A percentile compares a stretch with the other conserved stretches of the same genome.
Conservation (phyloP, 768 basidiomycete species). For the Lactarius psammicola region DNA sequence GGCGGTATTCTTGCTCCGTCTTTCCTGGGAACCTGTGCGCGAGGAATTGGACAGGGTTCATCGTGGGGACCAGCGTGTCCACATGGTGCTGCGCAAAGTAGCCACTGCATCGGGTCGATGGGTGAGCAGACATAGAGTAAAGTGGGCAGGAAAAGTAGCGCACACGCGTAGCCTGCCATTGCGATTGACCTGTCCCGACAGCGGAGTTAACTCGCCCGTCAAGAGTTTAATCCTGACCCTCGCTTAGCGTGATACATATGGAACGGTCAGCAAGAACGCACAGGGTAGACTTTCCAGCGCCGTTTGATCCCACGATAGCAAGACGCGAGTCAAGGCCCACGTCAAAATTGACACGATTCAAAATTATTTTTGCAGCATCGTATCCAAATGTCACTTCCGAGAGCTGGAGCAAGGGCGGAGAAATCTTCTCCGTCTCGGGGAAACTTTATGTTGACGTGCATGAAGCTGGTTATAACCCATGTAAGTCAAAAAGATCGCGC, state of each 20-base stretch:
- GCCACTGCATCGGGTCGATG: conserved; percentile 47
- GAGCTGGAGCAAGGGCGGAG: conserved; percentile 91
- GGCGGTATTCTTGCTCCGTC: conserved; percentile 93
- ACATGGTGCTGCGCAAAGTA: conserved; percentile 97
- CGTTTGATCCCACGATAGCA: conserved; percentile 93
- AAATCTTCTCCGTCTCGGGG: conserved; percentile 96
- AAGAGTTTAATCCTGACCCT: conserved; percentile 79
- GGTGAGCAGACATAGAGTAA: conserved; percentile 14
- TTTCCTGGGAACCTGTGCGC: conserved; percentile 91
- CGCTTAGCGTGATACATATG: conserved; percentile 3
- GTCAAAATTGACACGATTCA: conserved; percentile 83
- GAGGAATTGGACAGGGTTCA: conserved; percentile 94
- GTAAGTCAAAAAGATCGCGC: conserved; percentile 20
- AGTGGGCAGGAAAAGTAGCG: conserved; percentile 32
- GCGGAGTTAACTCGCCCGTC: conserved; percentile 76
- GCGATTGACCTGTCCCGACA: conserved; percentile 76
- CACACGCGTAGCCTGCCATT: conserved; percentile 92
- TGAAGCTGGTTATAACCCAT: background rate
- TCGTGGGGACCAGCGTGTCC: conserved; percentile 76
- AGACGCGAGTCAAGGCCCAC: conserved; percentile 93
- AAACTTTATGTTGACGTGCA: conserved; percentile 49
- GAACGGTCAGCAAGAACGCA: conserved; percentile 38
- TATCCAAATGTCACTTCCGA: conserved; percentile 92
- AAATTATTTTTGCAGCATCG: conserved; percentile 65
- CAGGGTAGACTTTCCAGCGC: conserved; percentile 96